Evolutionary conservation across 1,139 yeast species (phyloP), one percentile per base, ranked within the genome.

Genomic region (Taphrina betulina): DNA sequence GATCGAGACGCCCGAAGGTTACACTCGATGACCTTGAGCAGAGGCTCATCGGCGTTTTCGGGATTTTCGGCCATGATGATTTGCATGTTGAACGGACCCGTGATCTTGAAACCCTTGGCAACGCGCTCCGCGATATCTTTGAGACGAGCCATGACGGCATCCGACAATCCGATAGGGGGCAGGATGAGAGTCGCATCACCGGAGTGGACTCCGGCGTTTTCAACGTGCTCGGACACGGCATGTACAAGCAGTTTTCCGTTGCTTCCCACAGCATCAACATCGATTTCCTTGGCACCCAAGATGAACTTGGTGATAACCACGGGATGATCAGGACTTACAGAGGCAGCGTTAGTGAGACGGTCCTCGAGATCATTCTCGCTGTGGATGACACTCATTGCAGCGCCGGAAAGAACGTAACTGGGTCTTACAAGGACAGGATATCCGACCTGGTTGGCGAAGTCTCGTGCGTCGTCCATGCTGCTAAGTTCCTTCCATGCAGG

Each of bases 11-110:
- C 98, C 75, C 98, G 85, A 67, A 92, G 86, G 73, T 92, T 92
- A 80, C 98, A 92, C 76, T 92, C 98, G 69, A 92, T 92, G 61
- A 92, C 98, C 79, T 92, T 92, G 67, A 88, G 77, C 53, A 78
- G 79, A 58, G 78, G 74, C 10, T 75, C 72, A 33, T 72, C 71
- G 52, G 72, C 70, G 7, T 42, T 42, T 3, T 20, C 37, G 2
- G 55, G 45, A 61, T 75, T 72, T 59, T 76, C 79, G 53, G 83
- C 82, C 72, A 84, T 83, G 71, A 90, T 92, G 71, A 92, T 83
- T 76, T 92, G 98, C 95, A 92, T 92, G 75, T 92, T 92, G 80
- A 86, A 92, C 20, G 98, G 98, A 66, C 98, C 98, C 45, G 96
- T 87, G 65, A 92, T 90, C 61, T 87, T 85, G 90, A 94, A 89